Evolutionary conservation across 257 asterid genomes (phyloP), one percentile per base, ranked within the genome.

Genomic region (Solanum paucissectum): DNA sequence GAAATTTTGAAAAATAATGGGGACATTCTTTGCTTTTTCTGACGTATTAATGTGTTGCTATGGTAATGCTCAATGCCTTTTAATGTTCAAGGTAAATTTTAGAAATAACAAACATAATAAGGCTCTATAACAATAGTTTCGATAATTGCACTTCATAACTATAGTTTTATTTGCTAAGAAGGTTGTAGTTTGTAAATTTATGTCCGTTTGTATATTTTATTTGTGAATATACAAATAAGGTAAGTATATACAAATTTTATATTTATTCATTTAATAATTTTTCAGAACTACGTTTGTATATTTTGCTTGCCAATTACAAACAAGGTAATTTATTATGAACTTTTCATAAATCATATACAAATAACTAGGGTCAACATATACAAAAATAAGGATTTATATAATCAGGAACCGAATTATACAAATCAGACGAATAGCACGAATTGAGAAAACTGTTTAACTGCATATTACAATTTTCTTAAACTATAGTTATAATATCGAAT

Each of bases 21-120:
- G 25, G 38, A 79, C 66, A 79, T 81, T 46, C 68, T 27, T 46
- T 81, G 33, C 69, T 81, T 81, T 75, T 81, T 81, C 85, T 81
- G 85, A 27, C 16, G 14, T 81, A 29, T 81, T 46, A 44, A 4
- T 37, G 52, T 81, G 42, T 18, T 81, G 85, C 68, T 29, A 27
- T 1, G 40, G 6, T 81, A 81, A 46, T 81, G 85, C 85, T 29
- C 3, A 46, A 46, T 46, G 10, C 5, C 68, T 32, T 81, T 46
- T 81, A 62, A 10, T 62, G 21, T 18, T 71, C n/a, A 68, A 68
- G 75, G 74, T 52, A 52, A 52, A 52, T 52, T 52, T 52, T 52
- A 52, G 23, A 0, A 52, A 16, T 5, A 16, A 16, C 62, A 0
- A 0, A 49, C 20, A 4, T 46, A 49, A 2, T 49, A 49, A 49